Percentiles rank a stretch among this genome's conserved stretches.
phyloP scores from a whole-genome alignment of 2,329 filamentous ascomycete genomes.

The Fusarium guadeloupense region DNA sequence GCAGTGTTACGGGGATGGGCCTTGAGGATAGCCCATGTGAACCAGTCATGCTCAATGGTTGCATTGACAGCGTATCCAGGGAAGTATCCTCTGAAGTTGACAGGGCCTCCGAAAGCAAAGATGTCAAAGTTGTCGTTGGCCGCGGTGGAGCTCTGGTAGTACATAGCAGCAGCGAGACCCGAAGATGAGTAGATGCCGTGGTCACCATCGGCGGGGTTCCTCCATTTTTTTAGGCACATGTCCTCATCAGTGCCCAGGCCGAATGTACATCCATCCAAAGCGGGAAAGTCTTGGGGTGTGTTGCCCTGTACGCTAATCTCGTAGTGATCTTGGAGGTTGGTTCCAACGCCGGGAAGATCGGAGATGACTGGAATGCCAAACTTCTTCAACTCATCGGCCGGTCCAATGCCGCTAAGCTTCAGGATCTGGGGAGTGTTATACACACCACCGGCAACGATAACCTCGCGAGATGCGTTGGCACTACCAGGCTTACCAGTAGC shows the following conservation, averaged over 20 bases:
- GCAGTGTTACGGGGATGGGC: slow-evolving; percentile 69
- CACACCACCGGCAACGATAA: slow-evolving; percentile 60
- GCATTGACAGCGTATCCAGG: slow-evolving; percentile 61
- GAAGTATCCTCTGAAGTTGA: slow-evolving; percentile 66
- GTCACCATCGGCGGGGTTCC: slow-evolving; percentile 40
- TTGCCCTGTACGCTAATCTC: slow-evolving; percentile 49
- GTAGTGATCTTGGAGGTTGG: slow-evolving; percentile 66
- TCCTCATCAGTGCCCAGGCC: slow-evolving; percentile 44
- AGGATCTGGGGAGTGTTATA: slow-evolving; percentile 63
- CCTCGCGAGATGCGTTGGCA: slow-evolving; percentile 51
- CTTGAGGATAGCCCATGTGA: slow-evolving; percentile 61
- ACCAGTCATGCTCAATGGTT: slow-evolving; percentile 54
- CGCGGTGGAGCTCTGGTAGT: slow-evolving; percentile 48
- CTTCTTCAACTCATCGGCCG: slow-evolving; percentile 52
- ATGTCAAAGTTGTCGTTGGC: slow-evolving; percentile 57
- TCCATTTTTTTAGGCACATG: slow-evolving; percentile 51
- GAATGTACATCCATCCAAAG: slow-evolving; percentile 47
- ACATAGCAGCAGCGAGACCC: slow-evolving; percentile 61
- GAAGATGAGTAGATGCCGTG: slow-evolving; percentile 54
- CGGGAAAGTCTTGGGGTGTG: slow-evolving; percentile 38
- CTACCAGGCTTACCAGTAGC: slow-evolving; percentile 18
- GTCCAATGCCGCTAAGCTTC: slow-evolving; percentile 61
- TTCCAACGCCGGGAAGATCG: slow-evolving; percentile 64
- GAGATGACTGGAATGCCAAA: slow-evolving; percentile 56
- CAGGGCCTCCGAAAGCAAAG: slow-evolving; percentile 64